Evolutionary conservation across 768 basidiomycete species (phyloP), one percentile per base, ranked within the genome.

Genomic region (Phlebiopsis gigantea): DNA sequence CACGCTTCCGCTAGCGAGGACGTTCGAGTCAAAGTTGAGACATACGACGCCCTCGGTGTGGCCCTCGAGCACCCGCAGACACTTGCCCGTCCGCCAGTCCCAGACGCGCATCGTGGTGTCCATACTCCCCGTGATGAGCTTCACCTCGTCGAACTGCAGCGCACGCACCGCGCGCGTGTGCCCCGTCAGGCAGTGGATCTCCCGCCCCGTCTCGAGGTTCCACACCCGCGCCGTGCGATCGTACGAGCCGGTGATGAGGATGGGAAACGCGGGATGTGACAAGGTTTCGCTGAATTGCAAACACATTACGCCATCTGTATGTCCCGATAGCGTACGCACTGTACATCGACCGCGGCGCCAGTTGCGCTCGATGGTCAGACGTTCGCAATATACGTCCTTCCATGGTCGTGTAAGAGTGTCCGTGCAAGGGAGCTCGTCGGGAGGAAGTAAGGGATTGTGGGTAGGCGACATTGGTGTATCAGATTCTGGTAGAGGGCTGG

Each of bases 361-460:
- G 70, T 99, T 99, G 47, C 94, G 84, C 72, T 98, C 97, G 44
- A 99, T 83, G 19, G 87, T 85, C 70, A 98, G 84, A n/a, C 97
- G 87, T 69, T 99, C 97, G 67, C 90, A 92, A 71, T 98, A 99
- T 19, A 99, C 96, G 61, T 90, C 87, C 69, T 99, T 99, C 97
- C 97, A 99, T 0, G 96, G 97, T 44, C 94, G 84, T 15, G 92
- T 95, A 58, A 81, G 63, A 15, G 76, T 73, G 24, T 71, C 48
- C 1, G 56, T 44, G 14, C 57, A 30, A 5, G 61, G 53, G 5
- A 57, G 41, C 48, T 61, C 29, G 50, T 51, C 29, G 41, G 58
- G 59, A 31, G 68, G 61, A 29, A 62, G 50, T 45, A 64, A 70
- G 61, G 55, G 70, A 66, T 60, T 68, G 63, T 54, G 69, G 60